These are phyloP conservation scores for Aotearoamyces nothofagi DNA, from an alignment of 2,329 filamentous ascomycete genomes.

Conservation along the genomic window DNA sequence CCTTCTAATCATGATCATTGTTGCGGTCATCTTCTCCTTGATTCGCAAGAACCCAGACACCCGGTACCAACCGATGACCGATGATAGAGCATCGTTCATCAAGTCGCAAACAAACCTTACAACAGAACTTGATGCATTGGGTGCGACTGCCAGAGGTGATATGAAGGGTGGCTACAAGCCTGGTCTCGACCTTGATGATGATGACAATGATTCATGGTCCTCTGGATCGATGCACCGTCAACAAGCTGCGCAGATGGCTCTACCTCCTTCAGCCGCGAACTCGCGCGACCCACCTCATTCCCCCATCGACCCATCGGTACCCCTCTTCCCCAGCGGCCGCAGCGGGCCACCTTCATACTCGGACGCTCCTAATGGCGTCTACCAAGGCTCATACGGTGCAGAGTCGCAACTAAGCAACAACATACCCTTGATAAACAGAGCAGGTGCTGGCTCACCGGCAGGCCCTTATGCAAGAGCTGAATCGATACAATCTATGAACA, in stretches of 20 bases:
- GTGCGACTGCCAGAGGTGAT: slow-evolving; percentile 77
- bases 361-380: slow-evolving; percentile 12
- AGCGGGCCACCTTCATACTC: slow-evolving; percentile 18
- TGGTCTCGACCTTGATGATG: slow-evolving; percentile 58
- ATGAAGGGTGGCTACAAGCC: slow-evolving; percentile 42
- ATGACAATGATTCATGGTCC: slow-evolving; percentile 53
- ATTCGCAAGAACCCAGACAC: slow-evolving; percentile 89
- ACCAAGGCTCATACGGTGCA: slow-evolving; percentile 11
- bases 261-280: slow-evolving; percentile 18
- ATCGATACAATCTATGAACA: slow-evolving; percentile 18
- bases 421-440: slow-evolving; percentile 9
- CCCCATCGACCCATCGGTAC: slow-evolving; percentile 33
- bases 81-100: slow-evolving; percentile 93
- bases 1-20: slow-evolving; percentile 67
- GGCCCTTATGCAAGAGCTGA: slow-evolving; percentile 11
- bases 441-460: slow-evolving; percentile 9
- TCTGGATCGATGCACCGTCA: slow-evolving; percentile 35
- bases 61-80: slow-evolving; percentile 90
- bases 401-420: slow-evolving; percentile 12
- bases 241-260: slow-evolving; percentile 21
- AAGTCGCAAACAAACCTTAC: slow-evolving; percentile 83
- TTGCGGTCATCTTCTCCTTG: slow-evolving; percentile 65
- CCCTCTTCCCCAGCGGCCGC: slow-evolving; percentile 28
- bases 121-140: slow-evolving; percentile 81
- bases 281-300: slow-evolving; percentile 24